Evolutionary conservation across 1,284 basidiomycete species (phyloP).

Genomic region (Coriolopsis trogii): DNA sequence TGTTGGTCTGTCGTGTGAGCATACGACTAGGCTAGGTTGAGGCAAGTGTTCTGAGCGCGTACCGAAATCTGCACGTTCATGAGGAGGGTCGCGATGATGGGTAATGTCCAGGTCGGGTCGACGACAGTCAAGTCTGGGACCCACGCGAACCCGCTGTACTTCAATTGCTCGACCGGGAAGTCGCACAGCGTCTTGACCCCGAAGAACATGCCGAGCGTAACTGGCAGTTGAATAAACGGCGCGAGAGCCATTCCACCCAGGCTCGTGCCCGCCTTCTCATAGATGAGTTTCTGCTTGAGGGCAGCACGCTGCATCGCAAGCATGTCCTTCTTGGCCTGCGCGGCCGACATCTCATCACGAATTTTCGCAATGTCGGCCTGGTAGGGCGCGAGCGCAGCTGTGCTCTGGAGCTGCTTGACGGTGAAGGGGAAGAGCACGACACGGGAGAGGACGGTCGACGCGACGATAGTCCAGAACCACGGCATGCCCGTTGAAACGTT

Average conservation of each 20-base stretch:
- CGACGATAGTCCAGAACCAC: conserved; percentile 86
- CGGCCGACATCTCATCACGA: conserved; percentile 50
- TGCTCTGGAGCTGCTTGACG: conserved; percentile 66
- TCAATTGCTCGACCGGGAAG: conserved; percentile 73
- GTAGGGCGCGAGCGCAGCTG: conserved; percentile 70
- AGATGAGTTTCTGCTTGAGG: conserved; percentile 63
- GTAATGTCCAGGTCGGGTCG: conserved; percentile 83
- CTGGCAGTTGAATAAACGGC: conserved; percentile 75
- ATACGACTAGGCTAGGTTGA: background rate
- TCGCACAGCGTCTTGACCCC: conserved; percentile 76
- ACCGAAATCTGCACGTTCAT: conserved; percentile 80
- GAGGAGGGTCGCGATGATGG: conserved; percentile 60
- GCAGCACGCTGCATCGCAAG: conserved; percentile 56
- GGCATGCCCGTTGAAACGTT: conserved; percentile 78
- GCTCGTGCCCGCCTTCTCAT: conserved; percentile 73
- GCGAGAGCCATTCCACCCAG: conserved; percentile 60
- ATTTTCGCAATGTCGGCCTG: conserved; percentile 59
- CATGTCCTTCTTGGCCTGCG: conserved; percentile 47
- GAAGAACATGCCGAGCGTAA: conserved; percentile 88
- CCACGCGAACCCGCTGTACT: conserved; percentile 77
- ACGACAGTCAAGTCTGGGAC: conserved; percentile 78
- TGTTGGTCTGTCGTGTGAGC: conserved; percentile 29
- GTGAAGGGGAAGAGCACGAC: conserved; percentile 71
- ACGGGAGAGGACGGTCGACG: conserved; percentile 73
- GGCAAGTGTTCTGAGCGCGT: conserved; percentile 37